A percentile compares a stretch with the other conserved stretches of the same genome.
These are phyloP conservation scores for Arthrobotrys megalospora DNA, from an alignment of 2,329 filamentous ascomycete species.

Conservation along the genomic window DNA sequence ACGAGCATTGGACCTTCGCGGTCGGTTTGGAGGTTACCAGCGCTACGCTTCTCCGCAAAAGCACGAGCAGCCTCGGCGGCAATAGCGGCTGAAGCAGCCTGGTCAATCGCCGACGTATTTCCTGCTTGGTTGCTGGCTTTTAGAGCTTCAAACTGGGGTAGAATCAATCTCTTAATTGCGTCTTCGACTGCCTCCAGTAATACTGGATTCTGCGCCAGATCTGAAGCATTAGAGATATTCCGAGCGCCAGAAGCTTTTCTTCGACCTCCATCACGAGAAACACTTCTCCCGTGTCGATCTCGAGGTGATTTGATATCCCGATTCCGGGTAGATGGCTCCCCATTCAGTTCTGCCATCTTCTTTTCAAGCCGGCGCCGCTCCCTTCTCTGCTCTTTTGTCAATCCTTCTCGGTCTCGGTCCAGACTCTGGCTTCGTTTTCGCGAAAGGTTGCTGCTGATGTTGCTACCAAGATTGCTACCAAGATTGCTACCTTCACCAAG, in stretches of 20 bases:
- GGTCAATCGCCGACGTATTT: conserved; percentile 72
- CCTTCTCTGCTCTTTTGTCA: conserved; percentile 57
- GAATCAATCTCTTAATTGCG: conserved; percentile 87
- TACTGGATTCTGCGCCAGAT: conserved; percentile 92
- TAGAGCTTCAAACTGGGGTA: conserved; percentile 91
- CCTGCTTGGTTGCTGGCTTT: conserved; percentile 83
- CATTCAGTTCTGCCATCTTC: conserved; percentile 57
- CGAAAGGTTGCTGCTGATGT: conserved; percentile 54
- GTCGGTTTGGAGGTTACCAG: conserved; percentile 16
- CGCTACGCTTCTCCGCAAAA: conserved; percentile 31
- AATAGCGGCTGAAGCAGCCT: conserved; percentile 66
- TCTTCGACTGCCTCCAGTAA: conserved; percentile 92
- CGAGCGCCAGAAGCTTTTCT: conserved; percentile 71
- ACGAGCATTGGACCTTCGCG: conserved; percentile 73
- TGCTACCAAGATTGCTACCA: conserved; percentile 22
- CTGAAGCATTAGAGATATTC: conserved; percentile 66
- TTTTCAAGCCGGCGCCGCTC: conserved; percentile 56
- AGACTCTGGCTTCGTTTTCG: conserved; percentile 64
- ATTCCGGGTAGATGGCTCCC: conserved; percentile 39
- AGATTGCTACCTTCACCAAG: conserved; percentile 61
- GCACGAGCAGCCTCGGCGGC: conserved; percentile 58
- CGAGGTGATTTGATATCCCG: conserved; percentile 68
- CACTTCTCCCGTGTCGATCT: conserved; percentile 69
- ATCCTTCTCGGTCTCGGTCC: conserved; percentile 45
- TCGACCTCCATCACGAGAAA: conserved; percentile 70